Evolutionary conservation across 495 filamentous ascomycete species (phyloP).

Genomic region (Neurospora tetrasperma): DNA sequence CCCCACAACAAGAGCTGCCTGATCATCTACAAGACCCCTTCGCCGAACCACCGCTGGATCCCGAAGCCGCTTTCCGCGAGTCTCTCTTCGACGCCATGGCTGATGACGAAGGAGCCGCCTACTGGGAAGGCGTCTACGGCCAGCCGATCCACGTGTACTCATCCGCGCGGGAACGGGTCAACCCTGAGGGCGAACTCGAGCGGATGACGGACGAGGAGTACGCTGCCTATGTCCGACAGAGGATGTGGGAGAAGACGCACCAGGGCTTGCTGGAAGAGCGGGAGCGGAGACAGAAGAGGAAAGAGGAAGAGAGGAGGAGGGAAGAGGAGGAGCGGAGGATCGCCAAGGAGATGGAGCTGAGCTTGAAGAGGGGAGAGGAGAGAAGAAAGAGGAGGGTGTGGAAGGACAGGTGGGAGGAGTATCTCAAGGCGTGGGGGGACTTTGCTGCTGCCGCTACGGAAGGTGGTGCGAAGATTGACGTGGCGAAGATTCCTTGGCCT

Average conservation of each 20-base stretch:
- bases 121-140: conserved; percentile 91
- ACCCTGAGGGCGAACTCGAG: conserved; percentile 52
- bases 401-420: conserved; percentile 49
- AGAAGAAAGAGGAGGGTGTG: conserved; percentile 27
- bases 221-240: conserved; percentile 64
- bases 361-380: conserved; percentile 39
- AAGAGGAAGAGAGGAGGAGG: conserved; percentile 25
- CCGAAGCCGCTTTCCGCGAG: conserved; percentile 74
- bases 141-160: conserved; percentile 60
- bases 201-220: conserved; percentile 90
- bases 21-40: conserved; percentile 32
- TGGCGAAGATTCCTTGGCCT: conserved; percentile 64
- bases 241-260: conserved; percentile 91
- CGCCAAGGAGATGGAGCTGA: conserved; percentile 36
- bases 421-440: conserved; percentile 49
- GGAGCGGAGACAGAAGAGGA: conserved; percentile 31
- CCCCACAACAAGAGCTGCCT: conserved; percentile 19
- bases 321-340: conserved; percentile 40
- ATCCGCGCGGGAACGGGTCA: conserved; percentile 17
- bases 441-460: conserved; percentile 22
- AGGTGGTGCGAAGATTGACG: conserved; percentile 28
- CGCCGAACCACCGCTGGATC: conserved; percentile 45
- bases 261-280: conserved; percentile 49
- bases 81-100: conserved; percentile 98
- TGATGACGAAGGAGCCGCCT: conserved; percentile 91